Conservation (phyloP, 2,329 filamentous ascomycete genomes). For the Lecanosticta acicola region DNA sequence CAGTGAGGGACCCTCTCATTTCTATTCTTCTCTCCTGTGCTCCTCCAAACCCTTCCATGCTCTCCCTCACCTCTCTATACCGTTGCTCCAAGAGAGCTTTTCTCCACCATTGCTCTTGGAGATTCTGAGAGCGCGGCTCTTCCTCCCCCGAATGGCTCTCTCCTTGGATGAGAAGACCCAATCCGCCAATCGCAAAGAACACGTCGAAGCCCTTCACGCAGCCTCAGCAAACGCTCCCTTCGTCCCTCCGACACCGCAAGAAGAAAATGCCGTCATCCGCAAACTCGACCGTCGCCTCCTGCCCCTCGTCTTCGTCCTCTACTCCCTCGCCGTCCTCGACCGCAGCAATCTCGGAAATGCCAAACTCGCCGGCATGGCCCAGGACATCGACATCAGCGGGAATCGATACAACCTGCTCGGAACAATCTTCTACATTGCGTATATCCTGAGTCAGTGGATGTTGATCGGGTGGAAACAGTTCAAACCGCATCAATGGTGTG, state of each 20-base stretch:
- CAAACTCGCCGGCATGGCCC: slow-evolving; percentile 37
- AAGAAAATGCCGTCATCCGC: slow-evolving; percentile 28
- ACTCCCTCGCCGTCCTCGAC: slow-evolving; percentile 30
- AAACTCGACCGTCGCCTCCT: slow-evolving; percentile 31
- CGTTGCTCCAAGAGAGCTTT: too few species aligned
- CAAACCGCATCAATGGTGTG: slow-evolving; percentile 36
- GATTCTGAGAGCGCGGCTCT: too few species aligned
- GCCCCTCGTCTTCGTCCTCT: slow-evolving; percentile 31
- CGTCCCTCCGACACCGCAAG: slow-evolving; percentile 21
- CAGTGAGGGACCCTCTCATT: too few species aligned
- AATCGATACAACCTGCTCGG: slow-evolving; percentile 48
- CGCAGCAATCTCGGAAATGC: slow-evolving; percentile 36
- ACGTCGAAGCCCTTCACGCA: too few species aligned
- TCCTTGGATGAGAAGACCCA: too few species aligned
- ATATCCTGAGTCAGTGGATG: slow-evolving; percentile 37
- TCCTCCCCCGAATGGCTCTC: too few species aligned
- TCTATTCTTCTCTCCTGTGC: too few species aligned
- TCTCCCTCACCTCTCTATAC: too few species aligned
- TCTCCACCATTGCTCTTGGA: too few species aligned
- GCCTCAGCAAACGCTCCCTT: too few species aligned
- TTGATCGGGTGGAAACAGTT: slow-evolving; percentile 43
- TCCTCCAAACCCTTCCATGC: too few species aligned
- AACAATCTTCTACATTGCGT: slow-evolving; percentile 51
- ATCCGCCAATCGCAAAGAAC: too few species aligned
- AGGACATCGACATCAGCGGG: slow-evolving; percentile 45